A percentile compares a stretch with the other conserved stretches of the same genome.
These are phyloP conservation scores for Allantophomopsis cytisporea DNA, from an alignment of 2,329 filamentous ascomycete genomes.

Conservation along the genomic window DNA sequence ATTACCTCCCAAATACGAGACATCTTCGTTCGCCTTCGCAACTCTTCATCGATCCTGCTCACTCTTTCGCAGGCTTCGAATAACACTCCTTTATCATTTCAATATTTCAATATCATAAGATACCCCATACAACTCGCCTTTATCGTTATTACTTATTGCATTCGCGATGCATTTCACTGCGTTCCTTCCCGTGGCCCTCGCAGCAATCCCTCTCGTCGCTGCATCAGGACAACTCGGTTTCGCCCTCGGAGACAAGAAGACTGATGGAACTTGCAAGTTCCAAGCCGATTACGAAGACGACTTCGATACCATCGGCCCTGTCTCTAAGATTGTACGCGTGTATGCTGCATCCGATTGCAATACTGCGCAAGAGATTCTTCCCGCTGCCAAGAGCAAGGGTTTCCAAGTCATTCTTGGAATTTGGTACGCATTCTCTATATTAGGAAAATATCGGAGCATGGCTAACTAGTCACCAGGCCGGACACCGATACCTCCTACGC, in stretches of 20 bases:
- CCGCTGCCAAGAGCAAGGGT: constrained; percentile 48
- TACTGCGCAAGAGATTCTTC: constrained; percentile 45
- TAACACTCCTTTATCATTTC: too few species aligned
- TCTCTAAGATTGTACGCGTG: constrained; percentile 44
- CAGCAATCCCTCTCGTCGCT: constrained; percentile 30
- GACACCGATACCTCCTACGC: constrained; percentile 48
- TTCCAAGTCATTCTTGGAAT: constrained; percentile 59
- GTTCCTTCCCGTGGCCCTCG: constrained; percentile 12
- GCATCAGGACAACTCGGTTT: constrained; percentile 47
- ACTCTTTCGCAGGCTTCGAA: too few species aligned
- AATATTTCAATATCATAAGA: too few species aligned
- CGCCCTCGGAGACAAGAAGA: constrained; percentile 49
- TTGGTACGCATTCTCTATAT: constrained; percentile 34
- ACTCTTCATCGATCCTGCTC: too few species aligned
- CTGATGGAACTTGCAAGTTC: constrained; percentile 47
- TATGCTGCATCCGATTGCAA: constrained; percentile 58
- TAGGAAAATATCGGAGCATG: neutral
- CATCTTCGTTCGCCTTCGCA: too few species aligned
- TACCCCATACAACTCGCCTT: too few species aligned
- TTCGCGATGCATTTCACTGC: constrained; percentile 5
- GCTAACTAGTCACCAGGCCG: constrained; percentile 27
- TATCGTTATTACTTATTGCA: too few species aligned
- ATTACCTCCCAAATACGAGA: too few species aligned
- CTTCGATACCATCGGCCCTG: constrained; percentile 42
- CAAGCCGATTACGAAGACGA: constrained; percentile 49